Base-by-base conservation (phyloP, 2,329 filamentous ascomycete genomes). In the Alternaria sp. region DNA sequence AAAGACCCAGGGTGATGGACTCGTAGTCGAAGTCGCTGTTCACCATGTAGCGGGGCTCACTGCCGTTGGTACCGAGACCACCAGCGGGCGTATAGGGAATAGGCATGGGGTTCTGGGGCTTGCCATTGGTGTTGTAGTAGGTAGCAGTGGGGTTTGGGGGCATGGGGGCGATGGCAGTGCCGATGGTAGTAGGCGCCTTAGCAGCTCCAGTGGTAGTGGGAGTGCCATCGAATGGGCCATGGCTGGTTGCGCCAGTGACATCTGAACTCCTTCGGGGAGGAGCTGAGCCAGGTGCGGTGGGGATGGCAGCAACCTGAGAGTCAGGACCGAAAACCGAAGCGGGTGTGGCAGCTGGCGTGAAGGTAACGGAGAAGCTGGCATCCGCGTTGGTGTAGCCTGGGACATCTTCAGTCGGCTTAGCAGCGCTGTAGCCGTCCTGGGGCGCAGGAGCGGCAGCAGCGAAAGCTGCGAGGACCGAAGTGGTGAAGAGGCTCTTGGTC, bases 21-120 rank as follows among this genome's bases (percentile, higher is more conserved):
- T 95, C 86, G 76, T 90, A 96, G 78, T 96, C 93, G 74, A 93
- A 96, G 74, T 96, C 93, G 67, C 90, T 92, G 72, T 92, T 86
- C 0, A 92, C 89, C 64, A 90, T 88, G 79, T 95, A 95, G 1
- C 93, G 87, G 2, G 92, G 92, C 46, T 86, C 85, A 0, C 88
- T 87, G n/a, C 91, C 91, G 64, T 95, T 94, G 46, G 91, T 93
- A 3, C 91, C 92, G 1, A 91, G 79, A 12, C 93, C 93, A 61
- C 79, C 91, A 40, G 84, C 86, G 0, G 92, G 93, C 0, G 86
- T 87, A 80, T 90, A 95, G 0, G 91, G 91, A 1, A 89, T 88
- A 1, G 92, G 91, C 78, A 92, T 81, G 2, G 87, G 83, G n/a
- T 87, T 81, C 59, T 91, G 87, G 1, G 94, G 87, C 59, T 85